Percentiles rank a stretch among this genome's conserved stretches.
Evolutionary conservation across 2,329 filamentous ascomycete genomes (phyloP).

Genomic region (Monilinia fructicola): DNA sequence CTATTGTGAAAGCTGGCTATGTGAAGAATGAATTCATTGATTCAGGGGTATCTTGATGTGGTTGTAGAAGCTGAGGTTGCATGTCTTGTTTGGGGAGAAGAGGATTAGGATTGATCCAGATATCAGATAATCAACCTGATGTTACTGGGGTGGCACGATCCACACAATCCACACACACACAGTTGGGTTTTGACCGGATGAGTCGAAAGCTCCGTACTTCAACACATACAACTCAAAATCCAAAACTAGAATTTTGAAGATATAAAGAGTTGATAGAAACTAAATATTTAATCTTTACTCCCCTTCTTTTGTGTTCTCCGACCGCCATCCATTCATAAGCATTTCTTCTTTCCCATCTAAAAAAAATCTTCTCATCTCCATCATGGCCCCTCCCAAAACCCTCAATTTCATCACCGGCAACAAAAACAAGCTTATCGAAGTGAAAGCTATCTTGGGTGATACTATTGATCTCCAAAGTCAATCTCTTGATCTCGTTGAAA

Average conservation of each 20-base stretch:
- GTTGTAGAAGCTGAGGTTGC: not conserved
- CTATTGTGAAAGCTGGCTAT: not conserved
- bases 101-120: not conserved
- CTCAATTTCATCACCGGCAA: conserved; percentile 98
- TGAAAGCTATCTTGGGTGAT: conserved; percentile 77
- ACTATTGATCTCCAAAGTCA: conserved; percentile 71
- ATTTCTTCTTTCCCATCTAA: not conserved
- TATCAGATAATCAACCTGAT: not conserved
- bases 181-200: conserved; percentile 2
- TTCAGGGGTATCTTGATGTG: not conserved
- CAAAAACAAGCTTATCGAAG: conserved; percentile 87
- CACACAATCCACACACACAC: not conserved
- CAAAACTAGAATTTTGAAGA: not conserved
- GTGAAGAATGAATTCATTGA: not conserved
- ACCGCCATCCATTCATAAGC: not conserved
- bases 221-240: not conserved
- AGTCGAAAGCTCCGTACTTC: conserved; percentile 3
- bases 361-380: not conserved
- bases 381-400: conserved; percentile 40
- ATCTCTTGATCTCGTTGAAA: conserved; percentile 77
- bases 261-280: not conserved
- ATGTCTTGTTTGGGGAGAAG: not conserved
- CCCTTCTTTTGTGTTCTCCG: not conserved
- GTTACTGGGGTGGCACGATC: conserved; percentile 16
- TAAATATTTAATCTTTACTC: not conserved